These are phyloP conservation scores for Balamuthia mandrillaris DNA, from an alignment of 208 protist genomes.

Conservation along the genomic window DNA sequence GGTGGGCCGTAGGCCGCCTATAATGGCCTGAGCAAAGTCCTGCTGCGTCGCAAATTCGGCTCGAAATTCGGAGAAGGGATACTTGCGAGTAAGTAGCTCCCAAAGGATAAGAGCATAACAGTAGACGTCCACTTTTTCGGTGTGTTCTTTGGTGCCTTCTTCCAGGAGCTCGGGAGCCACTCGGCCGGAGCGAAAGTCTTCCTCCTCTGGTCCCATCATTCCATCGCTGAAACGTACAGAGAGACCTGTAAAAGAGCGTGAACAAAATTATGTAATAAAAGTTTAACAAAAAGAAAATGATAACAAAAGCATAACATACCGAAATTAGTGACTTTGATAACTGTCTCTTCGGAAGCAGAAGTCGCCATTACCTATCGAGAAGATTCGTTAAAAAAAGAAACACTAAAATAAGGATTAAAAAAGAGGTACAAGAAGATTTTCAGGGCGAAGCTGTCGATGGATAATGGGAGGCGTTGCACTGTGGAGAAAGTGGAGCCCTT, in stretches of 20 bases:
- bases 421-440: constrained; percentile 38
- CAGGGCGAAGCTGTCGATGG: constrained; percentile 31
- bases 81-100: not conserved
- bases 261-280: too few species aligned
- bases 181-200: not conserved
- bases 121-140: not conserved
- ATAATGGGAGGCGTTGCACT: not conserved
- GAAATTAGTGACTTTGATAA: not conserved
- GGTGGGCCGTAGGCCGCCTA: not conserved
- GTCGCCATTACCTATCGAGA: constrained; percentile 29
- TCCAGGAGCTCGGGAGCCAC: not conserved
- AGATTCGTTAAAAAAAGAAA: too few species aligned
- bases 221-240: too few species aligned
- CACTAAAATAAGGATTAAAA: too few species aligned
- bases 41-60: not conserved
- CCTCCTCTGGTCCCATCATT: too few species aligned
- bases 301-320: not conserved
- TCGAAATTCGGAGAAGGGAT: constrained; percentile 7
- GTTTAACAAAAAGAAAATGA: not conserved
- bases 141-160: not conserved
- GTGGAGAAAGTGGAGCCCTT: not conserved
- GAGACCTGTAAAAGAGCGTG: too few species aligned
- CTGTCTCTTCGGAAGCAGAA: not conserved
- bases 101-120: not conserved
- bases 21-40: constrained; percentile 27